Conservation (phyloP, 257 asterid species). For the Plantago elongata region DNA sequence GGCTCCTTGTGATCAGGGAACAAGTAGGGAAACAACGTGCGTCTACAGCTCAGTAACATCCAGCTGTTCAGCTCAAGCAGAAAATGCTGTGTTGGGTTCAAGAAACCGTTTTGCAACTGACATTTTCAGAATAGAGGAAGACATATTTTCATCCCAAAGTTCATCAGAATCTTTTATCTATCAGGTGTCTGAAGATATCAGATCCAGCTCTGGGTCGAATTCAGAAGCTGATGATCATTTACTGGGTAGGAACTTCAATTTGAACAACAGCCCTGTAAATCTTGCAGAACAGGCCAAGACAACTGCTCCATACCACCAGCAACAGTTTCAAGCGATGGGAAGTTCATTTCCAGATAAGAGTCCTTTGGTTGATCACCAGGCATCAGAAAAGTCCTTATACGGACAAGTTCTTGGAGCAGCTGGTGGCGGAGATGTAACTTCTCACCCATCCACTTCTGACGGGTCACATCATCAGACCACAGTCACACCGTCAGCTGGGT, state of each 20-base stretch:
- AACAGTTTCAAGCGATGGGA: constrained; percentile 26
- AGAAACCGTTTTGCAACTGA: constrained; percentile 24
- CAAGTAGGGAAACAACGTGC: constrained; percentile 31
- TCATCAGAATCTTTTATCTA: constrained; percentile 59
- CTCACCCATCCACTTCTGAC: constrained; percentile 29
- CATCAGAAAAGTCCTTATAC: constrained; percentile 27
- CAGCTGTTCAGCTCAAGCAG: constrained; percentile 30
- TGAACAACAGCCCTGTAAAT: constrained; percentile 21
- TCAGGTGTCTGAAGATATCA: constrained; percentile 59
- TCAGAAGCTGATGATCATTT: constrained; percentile 63
- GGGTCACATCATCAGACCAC: constrained; percentile 24
- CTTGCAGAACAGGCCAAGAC: constrained; percentile 32
- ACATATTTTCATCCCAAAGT: constrained; percentile 70
- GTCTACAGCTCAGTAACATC: constrained; percentile 40
- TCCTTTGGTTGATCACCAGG: constrained; percentile 31
- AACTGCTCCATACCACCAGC: constrained; percentile 31
- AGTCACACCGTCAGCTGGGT: constrained; percentile 24
- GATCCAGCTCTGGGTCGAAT: constrained; percentile 58
- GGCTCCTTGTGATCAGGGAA: constrained; percentile 36
- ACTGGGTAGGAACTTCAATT: constrained; percentile 37
- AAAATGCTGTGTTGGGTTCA: constrained; percentile 24
- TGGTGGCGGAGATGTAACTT: constrained; percentile 18
- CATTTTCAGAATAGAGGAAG: constrained; percentile 42
- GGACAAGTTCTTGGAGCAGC: constrained; percentile 22
- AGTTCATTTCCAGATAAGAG: constrained; percentile 17